phyloP scores from a whole-genome alignment of 495 filamentous ascomycete genomes.

The Chaetomidium leptoderma region DNA sequence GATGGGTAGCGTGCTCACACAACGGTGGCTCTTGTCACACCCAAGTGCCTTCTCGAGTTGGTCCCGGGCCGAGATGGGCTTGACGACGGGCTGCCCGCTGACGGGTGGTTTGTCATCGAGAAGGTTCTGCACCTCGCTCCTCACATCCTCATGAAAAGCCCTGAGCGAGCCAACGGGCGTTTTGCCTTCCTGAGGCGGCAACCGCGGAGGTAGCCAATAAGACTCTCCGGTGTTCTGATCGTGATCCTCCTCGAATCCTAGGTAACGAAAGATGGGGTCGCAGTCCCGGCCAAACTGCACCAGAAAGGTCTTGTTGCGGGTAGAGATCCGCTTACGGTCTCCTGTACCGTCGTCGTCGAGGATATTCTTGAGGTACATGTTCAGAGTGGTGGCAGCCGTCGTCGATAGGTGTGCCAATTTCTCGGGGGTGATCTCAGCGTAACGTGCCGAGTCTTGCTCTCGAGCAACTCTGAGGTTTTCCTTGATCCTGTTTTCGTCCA shows the following conservation, averaged over 20 bases:
- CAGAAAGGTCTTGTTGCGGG: conserved; percentile 67
- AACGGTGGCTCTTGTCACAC: conserved; percentile 10
- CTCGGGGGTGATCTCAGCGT: conserved; percentile 44
- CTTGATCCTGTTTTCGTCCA: conserved; percentile 51
- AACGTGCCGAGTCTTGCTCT: conserved; percentile 54
- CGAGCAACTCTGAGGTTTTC: conserved; percentile 51
- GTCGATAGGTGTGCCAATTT: conserved; percentile 40
- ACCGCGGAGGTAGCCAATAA: conserved; percentile 28
- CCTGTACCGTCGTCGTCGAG: conserved; percentile 41
- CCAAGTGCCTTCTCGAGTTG: conserved; percentile 23
- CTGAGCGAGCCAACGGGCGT: conserved; percentile 26
- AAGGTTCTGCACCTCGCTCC: conserved; percentile 34
- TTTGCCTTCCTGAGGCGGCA: conserved; percentile 18
- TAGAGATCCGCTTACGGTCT: conserved; percentile 53
- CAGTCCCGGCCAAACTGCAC: conserved; percentile 64
- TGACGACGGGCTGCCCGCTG: conserved; percentile 14
- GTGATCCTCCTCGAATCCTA: conserved; percentile 53
- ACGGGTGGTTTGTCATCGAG: conserved; percentile 18
- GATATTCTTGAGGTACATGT: conserved; percentile 59
- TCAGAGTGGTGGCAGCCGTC: conserved; percentile 53
- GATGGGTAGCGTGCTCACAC: background rate
- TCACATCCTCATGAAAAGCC: conserved; percentile 35
- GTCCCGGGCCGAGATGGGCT: conserved; percentile 16
- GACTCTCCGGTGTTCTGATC: conserved; percentile 20
- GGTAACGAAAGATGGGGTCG: conserved; percentile 55